These are phyloP conservation scores for Mariannaea elegans DNA, from an alignment of 2,329 filamentous ascomycete species.

Conservation along the genomic window DNA sequence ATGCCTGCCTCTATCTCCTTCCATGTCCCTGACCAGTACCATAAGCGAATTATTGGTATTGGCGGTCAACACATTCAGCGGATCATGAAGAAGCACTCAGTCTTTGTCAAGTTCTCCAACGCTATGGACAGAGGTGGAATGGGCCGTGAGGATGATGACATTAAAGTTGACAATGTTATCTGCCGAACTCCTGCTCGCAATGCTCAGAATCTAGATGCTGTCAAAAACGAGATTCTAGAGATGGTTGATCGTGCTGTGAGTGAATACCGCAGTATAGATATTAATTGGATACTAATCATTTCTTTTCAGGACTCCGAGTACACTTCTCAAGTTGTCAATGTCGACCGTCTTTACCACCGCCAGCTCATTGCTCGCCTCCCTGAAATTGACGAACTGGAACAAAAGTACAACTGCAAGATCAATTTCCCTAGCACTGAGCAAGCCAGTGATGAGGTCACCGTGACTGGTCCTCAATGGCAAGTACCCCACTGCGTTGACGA, in stretches of 20 bases:
- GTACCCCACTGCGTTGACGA: slow-evolving; percentile 96
- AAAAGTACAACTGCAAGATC: slow-evolving; percentile 99
- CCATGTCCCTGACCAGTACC: slow-evolving; percentile 98
- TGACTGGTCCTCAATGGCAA: slow-evolving; percentile 97
- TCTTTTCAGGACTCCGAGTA: slow-evolving; percentile 84
- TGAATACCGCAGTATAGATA: slow-evolving; percentile 26
- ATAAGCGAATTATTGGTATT: slow-evolving; percentile 99
- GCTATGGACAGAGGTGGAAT: slow-evolving; percentile 93
- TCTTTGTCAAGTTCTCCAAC: slow-evolving; percentile 99
- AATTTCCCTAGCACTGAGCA: slow-evolving; percentile 97
- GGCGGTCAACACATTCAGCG: slow-evolving; percentile 98
- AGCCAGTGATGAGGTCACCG: slow-evolving; percentile 93
- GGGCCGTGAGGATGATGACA: slow-evolving; percentile 95
- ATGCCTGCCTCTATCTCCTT: slow-evolving; percentile 99
- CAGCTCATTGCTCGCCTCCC: slow-evolving; percentile 88
- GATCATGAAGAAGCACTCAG: slow-evolving; percentile 99
- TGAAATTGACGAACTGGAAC: slow-evolving; percentile 94
- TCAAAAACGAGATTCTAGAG: slow-evolving; percentile 98
- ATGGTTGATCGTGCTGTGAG: slow-evolving; percentile 95
- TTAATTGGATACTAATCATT: not conserved
- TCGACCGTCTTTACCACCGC: slow-evolving; percentile 94
- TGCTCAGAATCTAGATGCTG: slow-evolving; percentile 93
- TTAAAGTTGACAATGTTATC: slow-evolving; percentile 99
- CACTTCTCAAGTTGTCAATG: slow-evolving; percentile 90
- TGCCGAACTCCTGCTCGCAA: slow-evolving; percentile 97